Conservation (phyloP, 257 asterid genomes). For the Ballota nigra region DNA sequence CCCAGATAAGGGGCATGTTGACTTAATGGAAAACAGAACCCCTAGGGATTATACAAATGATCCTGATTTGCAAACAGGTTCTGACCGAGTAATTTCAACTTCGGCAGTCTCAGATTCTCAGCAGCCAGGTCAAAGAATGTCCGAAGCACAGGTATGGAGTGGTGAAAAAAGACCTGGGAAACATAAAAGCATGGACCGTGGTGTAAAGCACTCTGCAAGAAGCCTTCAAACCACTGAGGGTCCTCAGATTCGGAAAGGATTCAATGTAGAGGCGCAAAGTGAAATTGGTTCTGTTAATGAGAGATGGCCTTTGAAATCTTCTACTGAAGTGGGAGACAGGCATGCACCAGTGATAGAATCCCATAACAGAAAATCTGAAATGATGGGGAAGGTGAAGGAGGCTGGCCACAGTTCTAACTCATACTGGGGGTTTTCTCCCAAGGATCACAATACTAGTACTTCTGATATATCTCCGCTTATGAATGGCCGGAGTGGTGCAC, state of each 20-base stretch:
- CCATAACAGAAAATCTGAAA: slow-evolving; percentile 41
- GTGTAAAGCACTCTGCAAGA: slow-evolving; percentile 51
- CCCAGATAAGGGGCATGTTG: slow-evolving; percentile 29
- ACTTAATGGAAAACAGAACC: slow-evolving; percentile 36
- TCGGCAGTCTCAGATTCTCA: slow-evolving; percentile 47
- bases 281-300: slow-evolving; percentile 38
- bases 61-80: slow-evolving; percentile 41
- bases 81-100: slow-evolving; percentile 37
- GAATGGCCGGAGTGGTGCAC: slow-evolving; percentile 55
- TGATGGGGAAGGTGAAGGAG: slow-evolving; percentile 41
- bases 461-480: slow-evolving; percentile 44
- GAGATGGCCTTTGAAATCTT: slow-evolving; percentile 35
- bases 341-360: slow-evolving; percentile 37
- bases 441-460: slow-evolving; percentile 40
- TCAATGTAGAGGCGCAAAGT: slow-evolving; percentile 36
- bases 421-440: slow-evolving; percentile 39
- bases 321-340: slow-evolving; percentile 46
- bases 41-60: slow-evolving; percentile 39
- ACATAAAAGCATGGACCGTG: slow-evolving; percentile 45
- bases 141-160: slow-evolving; percentile 39
- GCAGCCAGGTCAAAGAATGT: slow-evolving; percentile 46
- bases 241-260: slow-evolving; percentile 37
- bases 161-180: slow-evolving; percentile 55
- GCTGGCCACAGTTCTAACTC: slow-evolving; percentile 40
- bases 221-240: slow-evolving; percentile 45